Evolutionary conservation across 2,329 filamentous ascomycete species (phyloP).

Genomic region (Ascosphaera apis): DNA sequence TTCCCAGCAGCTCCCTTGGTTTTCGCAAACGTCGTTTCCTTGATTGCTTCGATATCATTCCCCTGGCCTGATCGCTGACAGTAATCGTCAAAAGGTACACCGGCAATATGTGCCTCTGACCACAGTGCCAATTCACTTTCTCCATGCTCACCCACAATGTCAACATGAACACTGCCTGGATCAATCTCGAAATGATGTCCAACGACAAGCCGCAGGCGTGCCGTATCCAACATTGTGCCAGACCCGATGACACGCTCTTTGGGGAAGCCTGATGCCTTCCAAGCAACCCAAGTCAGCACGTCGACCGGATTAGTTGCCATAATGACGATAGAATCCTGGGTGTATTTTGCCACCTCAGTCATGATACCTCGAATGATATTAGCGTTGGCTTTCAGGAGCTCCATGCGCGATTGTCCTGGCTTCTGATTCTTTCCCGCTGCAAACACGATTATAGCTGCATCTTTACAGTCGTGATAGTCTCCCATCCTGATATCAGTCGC

Average conservation of each 20-base stretch:
- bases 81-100: conserved; percentile 17
- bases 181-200: conserved; percentile 4
- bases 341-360: conserved; percentile 26
- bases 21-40: conserved; percentile 32
- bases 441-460: conserved; percentile 7
- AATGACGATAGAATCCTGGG: conserved; percentile 24
- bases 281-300: conserved; percentile 28
- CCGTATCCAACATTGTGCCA: conserved; percentile 31
- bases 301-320: conserved; percentile 34
- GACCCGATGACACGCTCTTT: conserved; percentile 27
- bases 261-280: conserved; percentile 25
- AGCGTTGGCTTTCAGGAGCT: conserved; percentile 26
- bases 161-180: conserved; percentile 10
- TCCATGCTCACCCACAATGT: conserved; percentile 28
- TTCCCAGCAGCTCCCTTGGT: conserved; percentile 4
- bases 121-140: conserved; percentile 26
- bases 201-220: conserved; percentile 18
- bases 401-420: conserved; percentile 21
- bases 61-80: conserved; percentile 6
- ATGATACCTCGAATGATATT: conserved; percentile 26
- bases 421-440: conserved; percentile 1
- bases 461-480: conserved; percentile 26
- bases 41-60: conserved; percentile 21
- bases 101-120: conserved; percentile 22
- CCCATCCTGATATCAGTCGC: conserved; percentile 30